Conservation (phyloP, 371 early-diverging fungal genomes). For the Nematocida minor region DNA sequence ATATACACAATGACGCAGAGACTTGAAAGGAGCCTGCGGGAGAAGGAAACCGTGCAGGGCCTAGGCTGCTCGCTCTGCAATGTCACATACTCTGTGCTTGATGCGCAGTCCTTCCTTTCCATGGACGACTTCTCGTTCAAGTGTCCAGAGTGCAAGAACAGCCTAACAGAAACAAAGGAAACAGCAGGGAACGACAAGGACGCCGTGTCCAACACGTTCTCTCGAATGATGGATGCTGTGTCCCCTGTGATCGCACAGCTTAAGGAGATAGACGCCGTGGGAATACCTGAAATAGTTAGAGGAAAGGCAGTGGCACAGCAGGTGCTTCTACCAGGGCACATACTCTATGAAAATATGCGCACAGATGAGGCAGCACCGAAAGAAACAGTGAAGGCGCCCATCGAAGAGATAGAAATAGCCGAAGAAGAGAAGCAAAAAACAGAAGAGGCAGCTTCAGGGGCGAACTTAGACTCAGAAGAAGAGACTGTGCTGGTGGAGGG, state of each 20-base stretch:
- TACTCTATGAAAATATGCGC: constrained; percentile 31
- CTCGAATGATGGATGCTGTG: constrained; percentile 55
- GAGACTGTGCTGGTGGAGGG: constrained; percentile 58
- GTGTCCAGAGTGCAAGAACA: constrained; percentile 63
- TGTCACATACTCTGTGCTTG: constrained; percentile 59
- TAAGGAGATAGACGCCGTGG: constrained; percentile 60
- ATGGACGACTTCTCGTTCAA: constrained; percentile 59
- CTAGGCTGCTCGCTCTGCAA: constrained; percentile 61
- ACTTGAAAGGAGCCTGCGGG: constrained; percentile 56
- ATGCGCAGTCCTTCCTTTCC: constrained; percentile 58
- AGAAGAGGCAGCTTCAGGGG: background rate
- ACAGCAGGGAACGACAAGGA: constrained; percentile 29
- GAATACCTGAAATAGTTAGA: constrained; percentile 60
- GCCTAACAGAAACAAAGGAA: constrained; percentile 59
- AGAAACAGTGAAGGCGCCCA: background rate
- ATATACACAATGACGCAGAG: constrained; percentile 64
- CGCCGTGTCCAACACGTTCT: constrained; percentile 22
- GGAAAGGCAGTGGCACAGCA: constrained; percentile 57
- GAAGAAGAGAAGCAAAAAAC: constrained; percentile 14
- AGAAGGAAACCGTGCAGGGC: constrained; percentile 30
- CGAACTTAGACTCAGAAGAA: constrained; percentile 17
- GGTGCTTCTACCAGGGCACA: background rate
- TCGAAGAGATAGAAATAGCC: constrained; percentile 23
- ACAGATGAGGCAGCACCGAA: background rate
- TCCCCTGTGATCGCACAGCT: constrained; percentile 55